These are phyloP conservation scores for Sophora flavescens DNA, from an alignment of 306 rosid genomes.

Conservation along the genomic window DNA sequence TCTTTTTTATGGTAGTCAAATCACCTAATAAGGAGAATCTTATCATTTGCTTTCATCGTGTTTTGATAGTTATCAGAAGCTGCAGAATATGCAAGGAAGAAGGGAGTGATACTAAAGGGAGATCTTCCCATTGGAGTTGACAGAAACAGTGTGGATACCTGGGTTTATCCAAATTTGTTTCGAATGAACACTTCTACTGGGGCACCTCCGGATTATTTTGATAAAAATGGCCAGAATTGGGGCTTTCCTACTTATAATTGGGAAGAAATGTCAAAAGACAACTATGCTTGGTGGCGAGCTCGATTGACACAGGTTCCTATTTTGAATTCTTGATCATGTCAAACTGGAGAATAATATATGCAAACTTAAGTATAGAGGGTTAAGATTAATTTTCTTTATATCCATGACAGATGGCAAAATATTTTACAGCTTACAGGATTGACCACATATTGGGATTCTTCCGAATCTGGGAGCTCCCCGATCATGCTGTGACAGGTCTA, in stretches of 20 bases:
- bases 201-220: constrained; percentile 99
- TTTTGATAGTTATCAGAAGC: constrained; percentile 81
- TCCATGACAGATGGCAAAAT: constrained; percentile 86
- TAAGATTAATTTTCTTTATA: constrained; percentile 48
- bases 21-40: constrained; percentile 36
- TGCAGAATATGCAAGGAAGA: constrained; percentile 84
- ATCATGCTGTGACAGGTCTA: constrained; percentile 87
- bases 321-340: constrained; percentile 35
- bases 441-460: constrained; percentile 98
- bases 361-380: constrained; percentile 41
- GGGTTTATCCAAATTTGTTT: constrained; percentile 91
- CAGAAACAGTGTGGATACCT: constrained; percentile 95
- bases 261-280: constrained; percentile 98
- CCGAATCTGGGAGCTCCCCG: constrained; percentile 98
- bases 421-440: constrained; percentile 95
- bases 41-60: constrained; percentile 41
- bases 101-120: constrained; percentile 92
- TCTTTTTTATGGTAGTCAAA: constrained; percentile 35
- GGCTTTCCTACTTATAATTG: constrained; percentile 99
- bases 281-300: constrained; percentile 96
- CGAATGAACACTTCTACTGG: constrained; percentile 98
- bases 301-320: constrained; percentile 88
- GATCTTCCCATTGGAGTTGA: constrained; percentile 98
- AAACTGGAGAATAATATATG: constrained; percentile 12
- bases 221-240: constrained; percentile 99